Conservation (phyloP, 2,329 filamentous ascomycete genomes). For the Pochonia chlamydosporia region DNA sequence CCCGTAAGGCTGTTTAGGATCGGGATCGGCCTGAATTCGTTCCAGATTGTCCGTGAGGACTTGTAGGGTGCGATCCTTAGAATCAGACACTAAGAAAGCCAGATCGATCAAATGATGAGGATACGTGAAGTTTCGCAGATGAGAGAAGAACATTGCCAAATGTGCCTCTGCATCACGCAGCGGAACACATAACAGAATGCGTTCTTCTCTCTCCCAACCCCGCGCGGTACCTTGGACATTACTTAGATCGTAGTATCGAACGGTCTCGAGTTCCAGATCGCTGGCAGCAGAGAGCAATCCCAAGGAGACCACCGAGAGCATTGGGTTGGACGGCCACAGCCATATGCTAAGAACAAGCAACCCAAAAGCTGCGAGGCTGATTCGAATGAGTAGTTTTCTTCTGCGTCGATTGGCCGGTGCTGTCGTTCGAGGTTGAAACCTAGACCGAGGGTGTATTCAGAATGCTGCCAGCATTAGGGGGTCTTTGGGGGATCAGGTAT, state of each 20-base stretch:
- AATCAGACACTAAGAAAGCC: conserved; percentile 94
- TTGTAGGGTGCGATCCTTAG: conserved; percentile 81
- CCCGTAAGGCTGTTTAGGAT: conserved; percentile 78
- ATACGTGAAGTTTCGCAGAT: conserved; percentile 93
- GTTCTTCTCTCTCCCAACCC: conserved; percentile 94
- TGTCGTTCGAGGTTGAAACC: conserved; percentile 76
- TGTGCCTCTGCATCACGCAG: conserved; percentile 89
- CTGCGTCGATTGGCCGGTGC: conserved; percentile 66
- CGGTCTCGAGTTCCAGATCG: conserved; percentile 81
- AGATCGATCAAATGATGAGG: conserved; percentile 94
- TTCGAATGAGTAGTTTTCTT: conserved; percentile 64
- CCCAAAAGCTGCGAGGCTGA: conserved; percentile 53
- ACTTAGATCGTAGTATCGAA: conserved; percentile 93
- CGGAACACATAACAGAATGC: conserved; percentile 90
- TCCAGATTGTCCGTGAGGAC: conserved; percentile 71
- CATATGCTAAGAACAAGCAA: conserved; percentile 66
- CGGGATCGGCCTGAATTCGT: conserved; percentile 71
- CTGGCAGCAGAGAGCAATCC: conserved; percentile 62
- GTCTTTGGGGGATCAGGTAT: not conserved
- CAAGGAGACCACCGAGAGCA: conserved; percentile 59
- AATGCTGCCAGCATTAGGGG: not conserved
- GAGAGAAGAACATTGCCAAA: conserved; percentile 97
- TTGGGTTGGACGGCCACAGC: conserved; percentile 62
- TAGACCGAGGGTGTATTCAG: conserved; percentile 8
- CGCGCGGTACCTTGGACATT: conserved; percentile 86